phyloP scores from a whole-genome alignment of 1,284 basidiomycete species.

The Cryptococcus jaspeensis region DNA sequence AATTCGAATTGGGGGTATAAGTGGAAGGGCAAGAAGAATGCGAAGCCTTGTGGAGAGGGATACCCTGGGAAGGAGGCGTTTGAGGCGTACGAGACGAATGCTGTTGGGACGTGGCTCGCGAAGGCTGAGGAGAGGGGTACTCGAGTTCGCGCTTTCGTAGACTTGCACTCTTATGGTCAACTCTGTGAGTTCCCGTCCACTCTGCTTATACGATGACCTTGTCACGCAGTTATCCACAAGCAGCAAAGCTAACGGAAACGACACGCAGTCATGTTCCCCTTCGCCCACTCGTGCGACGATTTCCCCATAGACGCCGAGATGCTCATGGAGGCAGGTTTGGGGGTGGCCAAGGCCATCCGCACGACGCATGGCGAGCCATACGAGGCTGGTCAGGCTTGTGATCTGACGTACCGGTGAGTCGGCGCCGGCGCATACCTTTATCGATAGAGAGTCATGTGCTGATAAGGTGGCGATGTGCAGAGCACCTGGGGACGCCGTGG shows the following conservation, averaged over 20 bases:
- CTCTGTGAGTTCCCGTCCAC: slow-evolving; percentile 59
- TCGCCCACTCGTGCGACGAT: slow-evolving; percentile 68
- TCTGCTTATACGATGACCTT: not conserved
- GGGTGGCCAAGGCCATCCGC: slow-evolving; percentile 65
- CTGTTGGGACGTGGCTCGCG: slow-evolving; percentile 67
- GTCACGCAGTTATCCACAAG: not conserved
- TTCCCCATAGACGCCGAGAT: slow-evolving; percentile 76
- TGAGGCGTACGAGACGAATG: slow-evolving; percentile 71
- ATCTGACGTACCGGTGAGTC: slow-evolving; percentile 62
- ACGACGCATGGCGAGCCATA: slow-evolving; percentile 59
- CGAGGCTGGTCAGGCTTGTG: slow-evolving; percentile 66
- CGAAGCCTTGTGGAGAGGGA: slow-evolving; percentile 64
- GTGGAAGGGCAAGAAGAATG: slow-evolving; percentile 36
- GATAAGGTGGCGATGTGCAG: slow-evolving; percentile 10
- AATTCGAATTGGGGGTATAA: slow-evolving; percentile 67
- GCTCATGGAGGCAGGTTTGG: slow-evolving; percentile 71
- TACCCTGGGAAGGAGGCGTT: slow-evolving; percentile 71
- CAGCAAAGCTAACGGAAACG: no score
- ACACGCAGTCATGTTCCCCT: slow-evolving; percentile 61
- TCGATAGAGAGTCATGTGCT: not conserved
- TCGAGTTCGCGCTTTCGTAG: slow-evolving; percentile 62
- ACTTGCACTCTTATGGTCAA: slow-evolving; percentile 80
- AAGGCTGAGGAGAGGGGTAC: slow-evolving; percentile 47
- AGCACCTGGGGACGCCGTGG: slow-evolving; percentile 67
- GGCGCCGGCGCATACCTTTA: not conserved